phyloP scores from a whole-genome alignment of 2,329 filamentous ascomycete species.

The Exserohilum turcica region DNA sequence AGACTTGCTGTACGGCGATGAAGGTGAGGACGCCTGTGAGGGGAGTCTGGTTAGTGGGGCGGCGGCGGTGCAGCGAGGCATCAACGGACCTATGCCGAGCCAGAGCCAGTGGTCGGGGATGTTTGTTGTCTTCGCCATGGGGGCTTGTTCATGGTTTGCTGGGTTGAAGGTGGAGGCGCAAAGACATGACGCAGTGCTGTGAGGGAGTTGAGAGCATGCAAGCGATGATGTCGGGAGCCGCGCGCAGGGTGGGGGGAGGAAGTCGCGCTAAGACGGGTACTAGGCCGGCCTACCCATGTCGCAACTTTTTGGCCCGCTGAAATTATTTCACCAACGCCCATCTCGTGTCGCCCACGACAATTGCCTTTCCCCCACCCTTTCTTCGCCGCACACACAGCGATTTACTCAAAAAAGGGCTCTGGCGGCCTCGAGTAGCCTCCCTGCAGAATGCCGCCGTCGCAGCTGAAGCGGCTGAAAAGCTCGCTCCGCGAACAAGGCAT shows the following conservation, averaged over 20 bases:
- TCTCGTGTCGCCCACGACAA: conserved; percentile 6
- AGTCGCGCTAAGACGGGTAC: conserved; percentile 1
- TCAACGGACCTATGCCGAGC: conserved; percentile 50
- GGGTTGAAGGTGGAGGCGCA: background rate
- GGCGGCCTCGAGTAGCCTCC: background rate
- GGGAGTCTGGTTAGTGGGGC: conserved; percentile 44
- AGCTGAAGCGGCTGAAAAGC: conserved; percentile 92
- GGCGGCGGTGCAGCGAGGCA: conserved; percentile 50
- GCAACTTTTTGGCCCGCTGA: conserved; percentile 26
- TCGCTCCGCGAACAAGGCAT: conserved; percentile 89
- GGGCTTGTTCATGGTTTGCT: conserved; percentile 17
- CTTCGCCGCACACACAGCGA: background rate
- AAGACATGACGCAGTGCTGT: conserved; percentile 5
- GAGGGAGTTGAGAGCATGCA: background rate
- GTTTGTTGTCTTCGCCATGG: conserved; percentile 39
- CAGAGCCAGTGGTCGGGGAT: conserved; percentile 55
- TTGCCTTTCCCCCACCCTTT: background rate
- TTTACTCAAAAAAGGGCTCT: background rate
- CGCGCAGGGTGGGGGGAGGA: conserved; percentile 13
- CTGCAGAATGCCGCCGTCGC: conserved; percentile 81
- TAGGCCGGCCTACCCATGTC: conserved; percentile 20
- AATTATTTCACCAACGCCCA: conserved; percentile 21
- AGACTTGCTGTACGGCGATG: conserved; percentile 63
- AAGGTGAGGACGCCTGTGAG: conserved; percentile 60
- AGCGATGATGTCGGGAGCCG: conserved; percentile 28